Evolutionary conservation across 1,139 yeast species (phyloP).

Genomic region (Protomyces pachydermus): DNA sequence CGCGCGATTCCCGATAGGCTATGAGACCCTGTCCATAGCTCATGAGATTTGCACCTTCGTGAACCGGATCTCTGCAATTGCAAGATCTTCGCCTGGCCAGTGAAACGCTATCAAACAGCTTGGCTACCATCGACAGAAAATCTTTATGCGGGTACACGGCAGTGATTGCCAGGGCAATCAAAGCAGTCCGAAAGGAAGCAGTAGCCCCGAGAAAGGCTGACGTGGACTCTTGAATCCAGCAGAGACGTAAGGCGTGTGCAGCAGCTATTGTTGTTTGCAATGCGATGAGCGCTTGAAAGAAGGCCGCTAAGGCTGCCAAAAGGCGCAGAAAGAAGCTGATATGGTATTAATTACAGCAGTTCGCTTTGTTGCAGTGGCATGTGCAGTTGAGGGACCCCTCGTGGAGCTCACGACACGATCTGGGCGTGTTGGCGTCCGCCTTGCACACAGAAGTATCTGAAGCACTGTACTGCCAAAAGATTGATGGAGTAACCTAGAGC

Average conservation of each 20-base stretch:
- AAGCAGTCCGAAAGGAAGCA: background rate
- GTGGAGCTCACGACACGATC: background rate
- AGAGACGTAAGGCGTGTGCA: background rate
- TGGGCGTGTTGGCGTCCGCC: background rate
- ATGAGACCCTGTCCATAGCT: background rate
- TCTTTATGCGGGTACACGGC: no score
- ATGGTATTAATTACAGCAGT: background rate
- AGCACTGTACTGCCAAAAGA: no score
- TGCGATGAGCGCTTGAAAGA: background rate
- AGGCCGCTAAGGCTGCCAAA: background rate
- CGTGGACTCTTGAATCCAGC: background rate
- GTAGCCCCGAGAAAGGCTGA: background rate
- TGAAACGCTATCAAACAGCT: background rate
- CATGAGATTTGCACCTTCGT: background rate
- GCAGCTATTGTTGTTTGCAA: background rate
- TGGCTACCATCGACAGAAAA: background rate
- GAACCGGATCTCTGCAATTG: background rate
- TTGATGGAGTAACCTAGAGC: no score
- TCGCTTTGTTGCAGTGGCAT: no score
- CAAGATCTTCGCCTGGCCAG: background rate
- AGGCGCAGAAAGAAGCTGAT: background rate
- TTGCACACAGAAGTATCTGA: background rate
- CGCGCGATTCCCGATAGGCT: background rate
- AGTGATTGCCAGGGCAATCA: background rate
- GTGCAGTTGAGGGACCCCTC: no score